Evolutionary conservation across 352 stramenopile species (phyloP).

Genomic region (Phytophthora pluvialis): DNA sequence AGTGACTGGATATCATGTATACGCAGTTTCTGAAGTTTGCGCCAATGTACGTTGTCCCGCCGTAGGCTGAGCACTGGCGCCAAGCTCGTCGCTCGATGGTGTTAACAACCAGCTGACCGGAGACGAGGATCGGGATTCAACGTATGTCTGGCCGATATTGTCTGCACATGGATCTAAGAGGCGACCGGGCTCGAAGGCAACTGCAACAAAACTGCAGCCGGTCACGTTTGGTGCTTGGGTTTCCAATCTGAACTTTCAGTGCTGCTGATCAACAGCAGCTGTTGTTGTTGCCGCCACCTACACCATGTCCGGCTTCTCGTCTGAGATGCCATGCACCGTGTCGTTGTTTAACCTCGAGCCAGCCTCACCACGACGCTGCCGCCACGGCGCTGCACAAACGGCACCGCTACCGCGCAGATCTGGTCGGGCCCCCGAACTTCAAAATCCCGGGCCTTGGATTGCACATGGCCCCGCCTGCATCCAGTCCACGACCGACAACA

Average conservation of each 20-base stretch:
- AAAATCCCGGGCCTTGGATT: slow-evolving; percentile 21
- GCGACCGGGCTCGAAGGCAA: neutral
- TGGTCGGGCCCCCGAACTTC: slow-evolving; percentile 25
- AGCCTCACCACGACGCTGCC: neutral
- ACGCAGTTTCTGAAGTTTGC: too few relatives aligned
- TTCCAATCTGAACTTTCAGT: neutral
- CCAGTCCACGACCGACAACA: slow-evolving; percentile 22
- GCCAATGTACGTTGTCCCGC: too few relatives aligned
- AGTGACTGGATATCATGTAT: too few relatives aligned
- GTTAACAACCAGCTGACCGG: slow-evolving; percentile 11
- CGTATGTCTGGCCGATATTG: too few relatives aligned
- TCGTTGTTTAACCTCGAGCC: neutral
- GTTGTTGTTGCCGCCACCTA: neutral
- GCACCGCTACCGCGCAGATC: neutral
- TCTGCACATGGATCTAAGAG: too few relatives aligned
- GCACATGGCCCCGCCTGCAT: slow-evolving; percentile 9
- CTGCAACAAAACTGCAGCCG: too few relatives aligned
- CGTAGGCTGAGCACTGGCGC: too few relatives aligned
- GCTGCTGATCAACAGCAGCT: neutral
- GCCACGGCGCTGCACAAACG: neutral
- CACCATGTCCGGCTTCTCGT: neutral
- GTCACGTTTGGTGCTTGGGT: slow-evolving; percentile 9
- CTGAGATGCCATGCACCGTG: neutral
- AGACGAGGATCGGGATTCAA: neutral
- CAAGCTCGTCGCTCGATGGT: neutral